Evolutionary conservation across 108 stramenopile species (phyloP).

Genomic region (Mediolabrus comicus): DNA sequence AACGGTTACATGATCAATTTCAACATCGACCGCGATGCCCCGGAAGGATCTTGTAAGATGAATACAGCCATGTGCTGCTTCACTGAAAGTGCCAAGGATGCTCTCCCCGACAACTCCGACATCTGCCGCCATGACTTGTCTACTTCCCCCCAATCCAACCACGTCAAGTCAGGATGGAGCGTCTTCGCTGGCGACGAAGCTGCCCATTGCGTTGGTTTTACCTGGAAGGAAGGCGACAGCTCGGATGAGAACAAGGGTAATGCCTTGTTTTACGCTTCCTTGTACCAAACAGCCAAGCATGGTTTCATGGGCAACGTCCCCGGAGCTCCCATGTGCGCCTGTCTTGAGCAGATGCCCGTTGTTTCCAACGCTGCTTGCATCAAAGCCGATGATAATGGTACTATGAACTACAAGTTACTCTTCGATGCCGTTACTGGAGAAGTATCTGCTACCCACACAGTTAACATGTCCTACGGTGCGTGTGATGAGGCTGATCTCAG

Average conservation of each 20-base stretch:
- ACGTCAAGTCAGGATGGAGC: conserved; percentile 28
- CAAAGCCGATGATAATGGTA: neutral
- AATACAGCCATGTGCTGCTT: conserved; percentile 43
- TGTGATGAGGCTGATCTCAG: conserved; percentile 14
- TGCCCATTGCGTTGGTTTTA: conserved; percentile 35
- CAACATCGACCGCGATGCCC: conserved; percentile 1
- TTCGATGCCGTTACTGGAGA: conserved; percentile 10
- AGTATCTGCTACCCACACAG: conserved; percentile 16
- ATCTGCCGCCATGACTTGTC: conserved; percentile 32
- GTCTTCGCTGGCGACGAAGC: conserved; percentile 14
- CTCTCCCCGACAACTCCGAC: conserved; percentile 8
- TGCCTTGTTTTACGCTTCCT: conserved; percentile 20
- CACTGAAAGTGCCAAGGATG: conserved; percentile 13
- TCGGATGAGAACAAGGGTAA: conserved; percentile 23
- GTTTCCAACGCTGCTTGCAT: conserved; percentile 15
- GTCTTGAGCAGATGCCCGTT: conserved; percentile 41
- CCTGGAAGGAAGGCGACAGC: conserved; percentile 12
- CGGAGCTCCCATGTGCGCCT: conserved; percentile 50
- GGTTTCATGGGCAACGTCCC: conserved; percentile 42
- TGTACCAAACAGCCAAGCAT: conserved; percentile 18
- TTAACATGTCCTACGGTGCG: conserved; percentile 3
- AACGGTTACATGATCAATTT: conserved; percentile 37
- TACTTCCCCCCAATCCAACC: conserved; percentile 28
- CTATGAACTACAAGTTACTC: conserved; percentile 7
- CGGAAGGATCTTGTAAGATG: conserved; percentile 11